These are phyloP conservation scores for Gnomoniopsis sp. DNA, from an alignment of 2,329 filamentous ascomycete genomes.

Conservation along the genomic window DNA sequence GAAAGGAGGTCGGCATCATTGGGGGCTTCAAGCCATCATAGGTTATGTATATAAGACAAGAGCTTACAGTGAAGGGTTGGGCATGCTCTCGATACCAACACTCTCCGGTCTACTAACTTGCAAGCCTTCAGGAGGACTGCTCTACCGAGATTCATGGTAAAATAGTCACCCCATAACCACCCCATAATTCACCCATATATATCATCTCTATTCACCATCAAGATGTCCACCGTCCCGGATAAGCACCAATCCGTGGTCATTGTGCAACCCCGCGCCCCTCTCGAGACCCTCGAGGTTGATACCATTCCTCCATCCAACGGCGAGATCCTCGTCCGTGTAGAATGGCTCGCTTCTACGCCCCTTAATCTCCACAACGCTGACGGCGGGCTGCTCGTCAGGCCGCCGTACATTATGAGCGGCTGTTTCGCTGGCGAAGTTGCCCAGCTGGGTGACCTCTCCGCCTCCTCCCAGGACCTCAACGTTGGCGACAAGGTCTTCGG, in stretches of 20 bases:
- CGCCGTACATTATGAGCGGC: constrained; percentile 49
- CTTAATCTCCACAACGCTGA: constrained; percentile 61
- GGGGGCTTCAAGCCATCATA: too few species aligned
- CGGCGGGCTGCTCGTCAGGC: constrained; percentile 50
- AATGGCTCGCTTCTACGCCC: constrained; percentile 59
- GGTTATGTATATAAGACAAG: too few species aligned
- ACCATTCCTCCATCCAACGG: constrained; percentile 33
- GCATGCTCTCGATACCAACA: too few species aligned
- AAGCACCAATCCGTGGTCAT: constrained; percentile 26
- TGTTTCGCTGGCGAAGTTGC: constrained; percentile 51
- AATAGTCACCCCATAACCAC: too few species aligned
- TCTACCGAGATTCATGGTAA: too few species aligned
- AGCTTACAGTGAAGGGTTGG: too few species aligned
- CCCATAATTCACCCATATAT: not conserved
- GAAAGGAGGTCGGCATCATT: too few species aligned
- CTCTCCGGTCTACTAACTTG: too few species aligned
- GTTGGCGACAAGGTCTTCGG: constrained; percentile 55
- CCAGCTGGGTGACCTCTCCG: constrained; percentile 38
- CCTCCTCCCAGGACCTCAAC: constrained; percentile 33
- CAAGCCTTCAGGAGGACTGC: too few species aligned
- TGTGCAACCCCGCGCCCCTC: constrained; percentile 21
- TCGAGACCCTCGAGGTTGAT: constrained; percentile 22
- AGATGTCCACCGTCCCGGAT: constrained; percentile 21
- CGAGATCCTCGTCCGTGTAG: constrained; percentile 51
- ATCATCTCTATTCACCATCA: not conserved